Evolutionary conservation across 2,329 filamentous ascomycete species (phyloP).

Genomic region (Colletotrichum sp.): DNA sequence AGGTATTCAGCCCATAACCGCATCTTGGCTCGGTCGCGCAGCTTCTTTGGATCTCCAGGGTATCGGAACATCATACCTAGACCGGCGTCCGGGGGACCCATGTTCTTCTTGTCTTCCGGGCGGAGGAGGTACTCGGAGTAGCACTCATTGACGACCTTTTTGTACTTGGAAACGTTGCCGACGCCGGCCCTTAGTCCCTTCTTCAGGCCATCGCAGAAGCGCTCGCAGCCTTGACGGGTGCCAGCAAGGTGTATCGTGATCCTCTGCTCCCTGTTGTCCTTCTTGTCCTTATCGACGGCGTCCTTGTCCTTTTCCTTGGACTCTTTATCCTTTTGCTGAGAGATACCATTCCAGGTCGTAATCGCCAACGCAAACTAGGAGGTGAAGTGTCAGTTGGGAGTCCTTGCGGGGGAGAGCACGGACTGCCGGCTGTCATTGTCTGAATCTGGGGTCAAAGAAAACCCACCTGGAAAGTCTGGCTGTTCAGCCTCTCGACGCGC

Average conservation of each 20-base stretch:
- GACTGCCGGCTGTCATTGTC: background rate
- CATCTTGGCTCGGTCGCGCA: conserved; percentile 96
- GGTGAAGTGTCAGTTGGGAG: background rate
- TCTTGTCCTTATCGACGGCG: conserved; percentile 35
- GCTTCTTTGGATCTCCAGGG: conserved; percentile 91
- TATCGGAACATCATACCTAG: conserved; percentile 93
- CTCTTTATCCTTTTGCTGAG: conserved; percentile 60
- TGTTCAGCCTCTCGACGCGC: conserved; percentile 90
- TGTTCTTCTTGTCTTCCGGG: conserved; percentile 65
- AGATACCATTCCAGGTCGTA: conserved; percentile 88
- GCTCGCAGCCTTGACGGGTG: conserved; percentile 86
- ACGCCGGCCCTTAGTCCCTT: conserved; percentile 86
- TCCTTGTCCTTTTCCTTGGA: conserved; percentile 43
- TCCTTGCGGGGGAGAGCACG: background rate
- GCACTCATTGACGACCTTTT: conserved; percentile 79
- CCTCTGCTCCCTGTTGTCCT: conserved; percentile 70
- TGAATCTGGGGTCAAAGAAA: background rate
- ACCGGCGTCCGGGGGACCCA: conserved; percentile 84
- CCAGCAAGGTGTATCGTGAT: conserved; percentile 92
- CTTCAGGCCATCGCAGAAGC: conserved; percentile 96
- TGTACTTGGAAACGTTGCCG: conserved; percentile 84
- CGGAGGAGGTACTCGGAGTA: conserved; percentile 87
- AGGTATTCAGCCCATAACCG: conserved; percentile 96
- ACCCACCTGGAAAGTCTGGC: conserved; percentile 79
- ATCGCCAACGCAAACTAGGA: conserved; percentile 84